Percentiles rank a stretch among this genome's conserved stretches.
Evolutionary conservation across 2,329 filamentous ascomycete genomes (phyloP).

Genomic region (Parafenestella ontariensis): DNA sequence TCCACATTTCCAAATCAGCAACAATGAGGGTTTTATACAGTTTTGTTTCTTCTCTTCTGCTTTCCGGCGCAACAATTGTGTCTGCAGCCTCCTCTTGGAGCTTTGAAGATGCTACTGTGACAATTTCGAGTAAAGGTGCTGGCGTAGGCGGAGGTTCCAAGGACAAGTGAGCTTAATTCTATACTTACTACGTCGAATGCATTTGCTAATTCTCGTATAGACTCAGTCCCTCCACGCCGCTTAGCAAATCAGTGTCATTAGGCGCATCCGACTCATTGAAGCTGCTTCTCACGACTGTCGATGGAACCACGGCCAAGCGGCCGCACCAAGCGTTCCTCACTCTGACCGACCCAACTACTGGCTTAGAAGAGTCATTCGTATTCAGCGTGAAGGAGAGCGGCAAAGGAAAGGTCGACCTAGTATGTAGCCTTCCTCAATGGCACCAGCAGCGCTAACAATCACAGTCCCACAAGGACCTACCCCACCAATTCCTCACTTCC

Average conservation of each 20-base stretch:
- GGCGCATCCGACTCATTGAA: slow-evolving; percentile 77
- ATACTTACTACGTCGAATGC: background rate
- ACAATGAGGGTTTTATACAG: slow-evolving; percentile 53
- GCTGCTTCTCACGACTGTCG: slow-evolving; percentile 79
- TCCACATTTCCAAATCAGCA: slow-evolving; percentile 32
- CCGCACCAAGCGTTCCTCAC: slow-evolving; percentile 95
- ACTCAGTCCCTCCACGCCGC: slow-evolving; percentile 59
- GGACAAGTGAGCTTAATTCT: slow-evolving; percentile 65
- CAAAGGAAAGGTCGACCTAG: slow-evolving; percentile 84
- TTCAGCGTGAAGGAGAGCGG: slow-evolving; percentile 85
- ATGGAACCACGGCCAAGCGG: slow-evolving; percentile 78
- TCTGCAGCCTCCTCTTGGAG: slow-evolving; percentile 68
- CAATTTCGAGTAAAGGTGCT: slow-evolving; percentile 67
- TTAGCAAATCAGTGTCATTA: slow-evolving; percentile 70
- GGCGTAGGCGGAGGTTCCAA: slow-evolving; percentile 61
- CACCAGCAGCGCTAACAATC: slow-evolving; percentile 32
- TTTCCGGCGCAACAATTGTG: slow-evolving; percentile 51
- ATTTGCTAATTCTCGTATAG: slow-evolving; percentile 37
- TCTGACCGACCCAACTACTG: slow-evolving; percentile 74
- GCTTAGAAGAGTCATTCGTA: slow-evolving; percentile 86
- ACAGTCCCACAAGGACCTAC: slow-evolving; percentile 88
- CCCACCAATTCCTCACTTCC: slow-evolving; percentile 77
- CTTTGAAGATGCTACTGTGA: slow-evolving; percentile 75
- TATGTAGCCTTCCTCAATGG: slow-evolving; percentile 56
- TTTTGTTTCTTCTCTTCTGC: slow-evolving; percentile 52